Conservation (phyloP, 2,329 filamentous ascomycete genomes). For the Fusarium sp. region DNA sequence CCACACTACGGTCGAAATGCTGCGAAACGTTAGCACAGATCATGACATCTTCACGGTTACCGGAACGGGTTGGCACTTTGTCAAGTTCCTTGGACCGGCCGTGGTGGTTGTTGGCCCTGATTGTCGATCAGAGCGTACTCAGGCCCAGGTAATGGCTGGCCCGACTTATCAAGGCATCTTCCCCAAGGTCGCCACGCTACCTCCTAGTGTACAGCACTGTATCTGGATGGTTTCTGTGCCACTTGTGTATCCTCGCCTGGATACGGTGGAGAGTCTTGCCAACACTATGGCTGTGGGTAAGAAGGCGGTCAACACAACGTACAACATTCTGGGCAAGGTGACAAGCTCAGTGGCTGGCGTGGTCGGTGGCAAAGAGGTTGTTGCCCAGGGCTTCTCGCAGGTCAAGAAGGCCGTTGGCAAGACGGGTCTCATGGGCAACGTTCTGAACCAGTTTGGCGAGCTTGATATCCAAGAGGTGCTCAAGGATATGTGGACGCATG, state of each 20-base stretch:
- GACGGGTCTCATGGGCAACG: slow-evolving; percentile 92
- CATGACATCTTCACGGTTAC: slow-evolving; percentile 96
- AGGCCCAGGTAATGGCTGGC: slow-evolving; percentile 91
- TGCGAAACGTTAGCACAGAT: slow-evolving; percentile 89
- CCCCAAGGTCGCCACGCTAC: slow-evolving; percentile 91
- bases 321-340: slow-evolving; percentile 95
- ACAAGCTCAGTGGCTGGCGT: slow-evolving; percentile 95
- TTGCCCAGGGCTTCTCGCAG: slow-evolving; percentile 90
- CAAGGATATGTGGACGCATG: slow-evolving; percentile 97
- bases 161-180: slow-evolving; percentile 98
- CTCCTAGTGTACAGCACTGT: slow-evolving; percentile 94
- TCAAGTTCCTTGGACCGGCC: slow-evolving; percentile 94
- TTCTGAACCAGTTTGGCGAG: slow-evolving; percentile 95
- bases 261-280: slow-evolving; percentile 90
- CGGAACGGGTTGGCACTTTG: slow-evolving; percentile 97
- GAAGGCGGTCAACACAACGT: slow-evolving; percentile 95
- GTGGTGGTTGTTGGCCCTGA: slow-evolving; percentile 92
- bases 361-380: slow-evolving; percentile 92
- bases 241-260: slow-evolving; percentile 88
- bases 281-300: slow-evolving; percentile 95
- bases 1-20: slow-evolving; percentile 93
- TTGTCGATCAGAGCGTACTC: slow-evolving; percentile 90
- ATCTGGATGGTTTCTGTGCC: slow-evolving; percentile 96
- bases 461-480: slow-evolving; percentile 95
- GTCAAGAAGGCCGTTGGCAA: slow-evolving; percentile 98